Base-by-base conservation (phyloP, 495 filamentous ascomycete genomes). In the Penicillium manginii region DNA sequence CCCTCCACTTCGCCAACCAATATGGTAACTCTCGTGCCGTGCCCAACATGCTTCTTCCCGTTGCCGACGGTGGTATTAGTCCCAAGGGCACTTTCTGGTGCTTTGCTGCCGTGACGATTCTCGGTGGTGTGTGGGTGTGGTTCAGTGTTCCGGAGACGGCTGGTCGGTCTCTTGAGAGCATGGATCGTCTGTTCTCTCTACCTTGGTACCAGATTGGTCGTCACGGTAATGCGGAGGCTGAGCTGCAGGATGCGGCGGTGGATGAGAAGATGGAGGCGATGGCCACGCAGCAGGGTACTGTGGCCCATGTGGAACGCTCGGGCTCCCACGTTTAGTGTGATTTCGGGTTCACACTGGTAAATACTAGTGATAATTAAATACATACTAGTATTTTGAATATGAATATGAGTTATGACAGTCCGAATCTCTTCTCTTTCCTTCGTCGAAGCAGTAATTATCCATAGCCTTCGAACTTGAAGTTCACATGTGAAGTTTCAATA, bases 1-100 rank as follows among this genome's bases (percentile, higher is more conserved):
- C 76, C 1, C 77, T 90, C 53, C 87, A 91, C 65, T 90, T 89
- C 67, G 87, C 77, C 37, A 88, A 88, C 60, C 88, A 91, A 70
- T 90, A 90, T 58, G 87, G 87, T 39, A 88, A 88, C 66, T 76
- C 86, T 2, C 75, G 77, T 10, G 76, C 78, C 0, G 74, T 79
- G 5, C 65, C 83, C 72, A 83, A 84, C 56, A 87, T 89, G 84
- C 76, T 60, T 47, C 63, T 69, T 6, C 35, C 80, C 77, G 71
- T 78, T 60, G 22, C 75, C 58, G 9, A 78, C 55, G 67, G 87
- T 11, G 78, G 78, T 12, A 77, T 79, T 37, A 67, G 61, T 12
- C 77, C 76, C 33, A 70, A 73, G 64, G 78, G 76, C 42, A 91
- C 89, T 69, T 89, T 91, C 68, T 85, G 86, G 81, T 89, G 81